Percentiles rank a stretch among this genome's conserved stretches.
phyloP scores from a whole-genome alignment of 495 filamentous ascomycete species.

The Lophium mytilinum region DNA sequence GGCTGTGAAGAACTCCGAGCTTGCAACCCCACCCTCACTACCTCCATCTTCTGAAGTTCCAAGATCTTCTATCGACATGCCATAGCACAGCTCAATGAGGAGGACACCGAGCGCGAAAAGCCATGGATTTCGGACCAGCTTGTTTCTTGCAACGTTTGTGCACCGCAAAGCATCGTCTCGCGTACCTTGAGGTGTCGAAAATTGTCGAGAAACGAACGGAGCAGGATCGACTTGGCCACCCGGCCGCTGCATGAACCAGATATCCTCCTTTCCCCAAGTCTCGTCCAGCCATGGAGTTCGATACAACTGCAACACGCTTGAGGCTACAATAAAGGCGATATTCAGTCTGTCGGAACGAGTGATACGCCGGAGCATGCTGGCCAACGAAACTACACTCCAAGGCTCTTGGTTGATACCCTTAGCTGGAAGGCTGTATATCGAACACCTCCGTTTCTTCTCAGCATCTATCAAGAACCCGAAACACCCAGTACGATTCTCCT shows the following conservation, averaged over 20 bases:
- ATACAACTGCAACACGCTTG: slow-evolving; percentile 33
- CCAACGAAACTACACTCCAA: too few relatives aligned
- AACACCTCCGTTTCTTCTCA: background rate
- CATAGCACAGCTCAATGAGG: slow-evolving; percentile 34
- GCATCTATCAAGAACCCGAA: slow-evolving; percentile 6
- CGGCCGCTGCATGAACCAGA: slow-evolving; percentile 15
- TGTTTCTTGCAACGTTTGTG: background rate
- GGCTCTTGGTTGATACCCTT: too few relatives aligned
- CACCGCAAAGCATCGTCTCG: background rate
- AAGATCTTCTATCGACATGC: slow-evolving; percentile 24
- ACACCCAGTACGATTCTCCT: slow-evolving; percentile 3
- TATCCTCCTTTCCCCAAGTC: slow-evolving; percentile 27
- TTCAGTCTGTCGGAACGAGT: slow-evolving; percentile 28
- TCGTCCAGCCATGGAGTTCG: slow-evolving; percentile 29
- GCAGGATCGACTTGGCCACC: background rate
- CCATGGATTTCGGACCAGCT: slow-evolving; percentile 24
- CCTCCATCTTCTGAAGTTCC: slow-evolving; percentile 23
- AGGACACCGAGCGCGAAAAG: slow-evolving; percentile 31
- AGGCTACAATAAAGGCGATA: slow-evolving; percentile 31
- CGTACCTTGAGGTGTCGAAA: background rate
- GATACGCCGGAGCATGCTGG: background rate
- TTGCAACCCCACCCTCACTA: slow-evolving; percentile 14
- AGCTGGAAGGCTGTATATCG: too few relatives aligned
- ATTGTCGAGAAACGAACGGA: slow-evolving; percentile 6
- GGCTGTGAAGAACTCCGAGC: slow-evolving; percentile 18